Evolutionary conservation across 108 stramenopile genomes (phyloP).

Genomic region (Chaetoceros muelleri): DNA sequence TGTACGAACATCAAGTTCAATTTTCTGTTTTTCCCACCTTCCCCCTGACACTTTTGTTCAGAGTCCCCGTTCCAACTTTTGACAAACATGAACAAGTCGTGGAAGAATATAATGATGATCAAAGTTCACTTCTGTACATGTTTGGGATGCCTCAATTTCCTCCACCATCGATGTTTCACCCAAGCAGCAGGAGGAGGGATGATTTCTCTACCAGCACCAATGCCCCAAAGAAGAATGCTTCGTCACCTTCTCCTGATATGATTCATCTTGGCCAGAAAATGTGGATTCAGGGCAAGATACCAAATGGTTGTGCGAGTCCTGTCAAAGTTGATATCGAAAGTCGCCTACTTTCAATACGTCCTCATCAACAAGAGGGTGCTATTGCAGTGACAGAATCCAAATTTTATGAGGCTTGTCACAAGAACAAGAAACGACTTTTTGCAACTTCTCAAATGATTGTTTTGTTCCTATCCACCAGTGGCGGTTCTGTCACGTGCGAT

Average conservation of each 20-base stretch:
- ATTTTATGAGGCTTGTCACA: conserved; percentile 7
- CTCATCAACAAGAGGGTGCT: conserved; percentile 16
- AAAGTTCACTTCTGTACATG: neutral
- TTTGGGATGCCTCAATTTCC: conserved; percentile 32
- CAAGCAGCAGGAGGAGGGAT: too few relatives aligned
- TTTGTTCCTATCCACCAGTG: too few relatives aligned
- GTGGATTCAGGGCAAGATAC: too few relatives aligned
- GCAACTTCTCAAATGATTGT: conserved; percentile 25
- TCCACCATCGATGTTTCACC: conserved; percentile 5
- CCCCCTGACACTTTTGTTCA: conserved; percentile 17
- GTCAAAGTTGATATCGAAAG: conserved; percentile 14
- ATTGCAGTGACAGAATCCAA: conserved; percentile 24
- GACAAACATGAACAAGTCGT: too few relatives aligned
- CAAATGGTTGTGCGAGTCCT: conserved; percentile 1
- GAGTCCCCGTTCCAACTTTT: too few relatives aligned
- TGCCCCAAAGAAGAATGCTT: too few relatives aligned
- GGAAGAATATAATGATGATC: neutral
- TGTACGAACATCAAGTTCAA: conserved; percentile 19
- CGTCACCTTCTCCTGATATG: too few relatives aligned
- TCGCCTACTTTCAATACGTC: conserved; percentile 9
- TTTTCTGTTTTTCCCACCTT: conserved; percentile 31
- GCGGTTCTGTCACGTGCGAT: too few relatives aligned
- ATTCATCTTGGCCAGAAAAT: too few relatives aligned
- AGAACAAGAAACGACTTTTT: conserved; percentile 6
- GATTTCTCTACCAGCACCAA: too few relatives aligned